Conservation (phyloP, 1,284 basidiomycete species). For the Pulchroboletus neoregius region DNA sequence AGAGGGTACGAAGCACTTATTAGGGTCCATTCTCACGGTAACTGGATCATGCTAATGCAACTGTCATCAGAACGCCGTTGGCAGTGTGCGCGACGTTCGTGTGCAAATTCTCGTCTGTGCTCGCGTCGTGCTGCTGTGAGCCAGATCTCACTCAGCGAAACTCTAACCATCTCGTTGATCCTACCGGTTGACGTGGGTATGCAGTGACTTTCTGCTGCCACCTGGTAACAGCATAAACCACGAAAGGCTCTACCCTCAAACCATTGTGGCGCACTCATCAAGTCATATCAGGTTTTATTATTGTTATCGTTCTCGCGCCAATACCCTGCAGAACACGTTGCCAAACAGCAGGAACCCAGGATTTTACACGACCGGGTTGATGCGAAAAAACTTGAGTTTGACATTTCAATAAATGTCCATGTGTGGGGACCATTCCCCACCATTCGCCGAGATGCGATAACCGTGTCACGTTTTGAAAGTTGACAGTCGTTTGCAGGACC, state of each 20-base stretch:
- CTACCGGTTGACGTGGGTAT: conserved; percentile 6
- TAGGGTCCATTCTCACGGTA: conserved; percentile 15
- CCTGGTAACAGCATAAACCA: neutral
- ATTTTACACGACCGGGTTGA: neutral
- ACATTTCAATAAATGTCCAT: conserved; percentile 6
- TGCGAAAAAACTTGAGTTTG: conserved; percentile 7
- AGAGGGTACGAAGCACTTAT: neutral
- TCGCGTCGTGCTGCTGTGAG: neutral
- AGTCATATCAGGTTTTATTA: neutral
- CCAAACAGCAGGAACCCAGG: neutral
- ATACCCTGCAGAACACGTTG: neutral
- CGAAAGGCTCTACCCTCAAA: neutral
- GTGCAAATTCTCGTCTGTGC: conserved; percentile 1
- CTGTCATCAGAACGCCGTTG: neutral
- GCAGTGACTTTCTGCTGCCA: neutral
- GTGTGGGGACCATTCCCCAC: neutral
- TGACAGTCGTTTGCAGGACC: conserved; percentile 1
- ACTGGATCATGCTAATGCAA: neutral
- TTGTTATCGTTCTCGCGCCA: neutral
- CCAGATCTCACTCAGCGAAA: conserved; percentile 12
- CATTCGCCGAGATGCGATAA: neutral
- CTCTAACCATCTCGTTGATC: neutral
- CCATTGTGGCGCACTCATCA: neutral
- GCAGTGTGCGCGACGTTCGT: neutral
- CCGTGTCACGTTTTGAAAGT: neutral